Evolutionary conservation across 2,329 filamentous ascomycete genomes (phyloP).

Genomic region (Amauroascus verrucosus): DNA sequence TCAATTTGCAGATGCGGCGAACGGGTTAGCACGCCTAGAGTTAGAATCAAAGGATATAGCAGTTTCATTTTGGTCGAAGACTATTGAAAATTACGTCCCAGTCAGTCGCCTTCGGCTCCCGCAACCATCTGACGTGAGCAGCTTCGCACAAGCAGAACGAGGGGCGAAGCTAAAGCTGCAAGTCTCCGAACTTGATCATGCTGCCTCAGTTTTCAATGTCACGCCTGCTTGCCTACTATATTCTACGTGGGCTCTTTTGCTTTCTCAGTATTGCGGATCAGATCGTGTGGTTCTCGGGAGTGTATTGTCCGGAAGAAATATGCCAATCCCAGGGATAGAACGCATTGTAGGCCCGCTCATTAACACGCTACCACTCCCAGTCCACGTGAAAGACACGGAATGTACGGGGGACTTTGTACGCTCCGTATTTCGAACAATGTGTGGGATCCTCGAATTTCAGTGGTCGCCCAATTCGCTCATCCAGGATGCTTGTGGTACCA

Average conservation of each 20-base stretch:
- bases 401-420: not conserved
- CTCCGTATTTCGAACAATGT: not conserved
- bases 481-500: not conserved
- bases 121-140: no score
- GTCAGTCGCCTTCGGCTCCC: no score
- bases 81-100: no score
- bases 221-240: slow-evolving; percentile 16
- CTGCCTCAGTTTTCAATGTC: slow-evolving; percentile 7
- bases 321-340: slow-evolving; percentile 19
- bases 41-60: no score
- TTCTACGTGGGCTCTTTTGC: slow-evolving; percentile 31
- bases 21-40: no score
- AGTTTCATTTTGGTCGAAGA: no score
- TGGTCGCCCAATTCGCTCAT: not conserved
- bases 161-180: not conserved
- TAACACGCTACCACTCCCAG: not conserved
- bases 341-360: not conserved
- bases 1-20: no score
- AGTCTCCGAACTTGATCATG: slow-evolving; percentile 13
- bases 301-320: slow-evolving; percentile 28
- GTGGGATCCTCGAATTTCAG: slow-evolving; percentile 1
- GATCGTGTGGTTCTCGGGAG: slow-evolving; percentile 28
- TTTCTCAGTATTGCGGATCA: slow-evolving; percentile 25
- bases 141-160: no score
- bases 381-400: not conserved